Base-by-base conservation (phyloP, 495 filamentous ascomycete species). In the Paragyromitra xinjiangensis region DNA sequence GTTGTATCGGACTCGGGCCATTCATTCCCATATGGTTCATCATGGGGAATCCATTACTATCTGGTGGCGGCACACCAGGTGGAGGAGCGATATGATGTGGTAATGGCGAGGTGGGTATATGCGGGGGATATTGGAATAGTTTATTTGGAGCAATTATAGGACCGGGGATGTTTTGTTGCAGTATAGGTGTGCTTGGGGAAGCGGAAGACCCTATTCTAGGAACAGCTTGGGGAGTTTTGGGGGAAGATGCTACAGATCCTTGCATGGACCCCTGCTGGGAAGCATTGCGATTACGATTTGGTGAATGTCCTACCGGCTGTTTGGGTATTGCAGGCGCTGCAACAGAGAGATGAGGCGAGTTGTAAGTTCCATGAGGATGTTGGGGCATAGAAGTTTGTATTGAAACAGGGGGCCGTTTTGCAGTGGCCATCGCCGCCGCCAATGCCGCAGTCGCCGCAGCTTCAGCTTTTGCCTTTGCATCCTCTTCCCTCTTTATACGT, bases 201-300 rank as follows among this genome's bases (percentile, higher is more conserved):
- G 87, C 87, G 53, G 90, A 89, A 65, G 91, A 90, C 81, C 90
- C 91, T 12, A 88, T 83, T 45, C 83, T 86, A 77, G 75, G 86
- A 81, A 82, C 87, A 82, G 79, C 86, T 83, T 84, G 88, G 22
- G 85, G 86, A 48, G 85, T 90, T 83, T 88, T 92, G 56, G 89
- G 92, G 63, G 92, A 92, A 8, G 89, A 92, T 53, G 84, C 87
- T 81, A 88, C 89, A 26, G 92, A 92, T 59, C 89, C 93, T 82
- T 97, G 93, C 64, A 89, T 90, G 19, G 92, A 92, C 40, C 89
- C 93, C 83, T 97, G 93, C 68, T 95, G 92, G 14, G 95, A 97
- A 29, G 88, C 80, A 70, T 94, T 93, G 19, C 94, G 90, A 44
- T 88, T 86, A 58, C 92, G 91, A 71, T 88, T 90, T 14, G 94